These are phyloP conservation scores for Extremus antarcticus DNA, from an alignment of 495 filamentous ascomycete species.

Conservation along the genomic window DNA sequence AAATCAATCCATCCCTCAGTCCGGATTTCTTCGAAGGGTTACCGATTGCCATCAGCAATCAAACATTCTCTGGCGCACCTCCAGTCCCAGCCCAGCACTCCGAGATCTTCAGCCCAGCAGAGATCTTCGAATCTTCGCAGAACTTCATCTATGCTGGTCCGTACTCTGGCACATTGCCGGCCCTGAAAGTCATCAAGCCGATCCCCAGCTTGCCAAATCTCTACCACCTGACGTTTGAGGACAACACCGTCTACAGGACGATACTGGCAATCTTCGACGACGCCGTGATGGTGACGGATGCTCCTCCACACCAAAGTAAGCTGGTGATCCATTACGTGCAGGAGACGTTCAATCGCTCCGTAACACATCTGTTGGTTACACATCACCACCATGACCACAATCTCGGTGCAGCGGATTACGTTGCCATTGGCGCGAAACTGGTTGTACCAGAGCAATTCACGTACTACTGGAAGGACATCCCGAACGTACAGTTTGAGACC, in stretches of 20 bases:
- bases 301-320: not conserved
- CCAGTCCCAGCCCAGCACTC: not conserved
- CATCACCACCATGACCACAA: constrained; percentile 17
- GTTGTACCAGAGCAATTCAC: constrained; percentile 14
- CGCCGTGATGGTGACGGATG: constrained; percentile 3
- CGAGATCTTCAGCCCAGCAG: not conserved
- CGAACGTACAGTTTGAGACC: constrained; percentile 10
- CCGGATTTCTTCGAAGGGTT: not conserved
- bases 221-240: not conserved
- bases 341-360: constrained; percentile 2
- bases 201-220: not conserved
- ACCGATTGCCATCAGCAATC: not conserved
- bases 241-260: not conserved
- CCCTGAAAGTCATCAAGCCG: not conserved
- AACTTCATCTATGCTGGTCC: not conserved
- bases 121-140: constrained; percentile 7
- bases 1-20: not conserved
- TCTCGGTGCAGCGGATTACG: constrained; percentile 12
- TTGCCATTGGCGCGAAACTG: constrained; percentile 14
- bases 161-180: not conserved
- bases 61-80: not conserved
- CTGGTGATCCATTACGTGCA: constrained; percentile 2
- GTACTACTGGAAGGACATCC: constrained; percentile 11
- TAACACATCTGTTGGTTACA: constrained; percentile 9
- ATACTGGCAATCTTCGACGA: constrained; percentile 4